Conservation (phyloP, 1,284 basidiomycete species). For the Apiotrichum brassicae region DNA sequence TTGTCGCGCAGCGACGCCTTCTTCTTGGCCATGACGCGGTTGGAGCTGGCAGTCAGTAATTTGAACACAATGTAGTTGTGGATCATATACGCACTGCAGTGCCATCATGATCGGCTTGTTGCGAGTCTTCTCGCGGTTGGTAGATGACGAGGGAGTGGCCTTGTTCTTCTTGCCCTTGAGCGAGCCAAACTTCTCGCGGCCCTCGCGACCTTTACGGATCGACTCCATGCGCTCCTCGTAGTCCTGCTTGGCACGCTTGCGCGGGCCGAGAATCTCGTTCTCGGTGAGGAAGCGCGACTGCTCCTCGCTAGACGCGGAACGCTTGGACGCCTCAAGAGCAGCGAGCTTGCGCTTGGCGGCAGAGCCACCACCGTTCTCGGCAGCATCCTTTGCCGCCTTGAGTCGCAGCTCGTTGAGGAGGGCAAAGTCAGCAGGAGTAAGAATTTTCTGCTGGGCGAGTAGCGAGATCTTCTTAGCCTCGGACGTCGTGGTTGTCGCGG, state of each 20-base stretch:
- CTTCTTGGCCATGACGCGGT: slow-evolving; percentile 62
- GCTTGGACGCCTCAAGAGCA: slow-evolving; percentile 63
- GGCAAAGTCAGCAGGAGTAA: slow-evolving; percentile 96
- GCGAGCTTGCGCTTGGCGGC: slow-evolving; percentile 83
- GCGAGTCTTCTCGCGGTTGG: slow-evolving; percentile 80
- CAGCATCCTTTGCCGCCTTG: slow-evolving; percentile 67
- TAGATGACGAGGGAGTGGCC: slow-evolving; percentile 68
- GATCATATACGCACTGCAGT: slow-evolving; percentile 58
- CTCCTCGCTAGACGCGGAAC: slow-evolving; percentile 49
- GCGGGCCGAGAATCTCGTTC: slow-evolving; percentile 82
- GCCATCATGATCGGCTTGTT: slow-evolving; percentile 94
- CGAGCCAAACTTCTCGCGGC: slow-evolving; percentile 89
- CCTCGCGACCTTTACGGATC: slow-evolving; percentile 88
- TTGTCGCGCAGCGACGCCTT: slow-evolving; percentile 80
- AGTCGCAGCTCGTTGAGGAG: slow-evolving; percentile 84
- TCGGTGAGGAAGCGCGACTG: slow-evolving; percentile 75
- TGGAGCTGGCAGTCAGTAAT: slow-evolving; percentile 28
- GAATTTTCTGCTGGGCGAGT: slow-evolving; percentile 58
- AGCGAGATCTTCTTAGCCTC: slow-evolving; percentile 46
- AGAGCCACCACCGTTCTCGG: slow-evolving; percentile 64
- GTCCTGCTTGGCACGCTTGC: slow-evolving; percentile 88
- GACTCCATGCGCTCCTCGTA: slow-evolving; percentile 92
- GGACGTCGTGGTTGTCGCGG: slow-evolving; percentile 33
- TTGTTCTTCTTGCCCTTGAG: slow-evolving; percentile 83
- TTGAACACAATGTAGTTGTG: not conserved